Evolutionary conservation across 2,329 filamentous ascomycete genomes (phyloP).

Genomic region (Torrubiellomyces zombiae): DNA sequence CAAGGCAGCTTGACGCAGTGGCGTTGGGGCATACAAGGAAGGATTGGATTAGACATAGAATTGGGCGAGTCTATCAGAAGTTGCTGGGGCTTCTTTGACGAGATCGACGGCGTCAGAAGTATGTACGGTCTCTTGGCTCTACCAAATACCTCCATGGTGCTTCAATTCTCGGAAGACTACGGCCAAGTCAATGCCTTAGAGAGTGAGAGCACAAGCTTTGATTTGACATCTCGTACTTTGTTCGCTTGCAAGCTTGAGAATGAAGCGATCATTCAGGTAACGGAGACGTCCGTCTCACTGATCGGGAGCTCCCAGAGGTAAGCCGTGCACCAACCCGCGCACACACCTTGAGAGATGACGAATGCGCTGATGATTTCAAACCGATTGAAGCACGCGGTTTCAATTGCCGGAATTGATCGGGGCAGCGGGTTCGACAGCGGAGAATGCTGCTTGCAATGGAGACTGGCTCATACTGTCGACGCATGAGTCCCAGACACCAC

Average conservation of each 20-base stretch:
- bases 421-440: conserved; percentile 13
- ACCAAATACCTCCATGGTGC: conserved; percentile 28
- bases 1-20: conserved; percentile 52
- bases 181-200: conserved; percentile 25
- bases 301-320: conserved; percentile 20
- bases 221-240: conserved; percentile 35
- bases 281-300: conserved; percentile 28
- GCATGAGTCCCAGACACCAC: conserved; percentile 17
- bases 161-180: conserved; percentile 32
- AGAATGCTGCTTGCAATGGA: conserved; percentile 24
- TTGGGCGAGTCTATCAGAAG: conserved; percentile 30
- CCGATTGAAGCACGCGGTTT: conserved; percentile 16
- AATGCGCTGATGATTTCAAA: conserved; percentile 5
- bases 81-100: conserved; percentile 32
- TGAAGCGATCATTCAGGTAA: conserved; percentile 34
- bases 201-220: conserved; percentile 27
- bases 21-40: conserved; percentile 52
- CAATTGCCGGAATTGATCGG: conserved; percentile 16
- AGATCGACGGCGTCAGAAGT: conserved; percentile 6
- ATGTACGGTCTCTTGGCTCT: conserved; percentile 28
- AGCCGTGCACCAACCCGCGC: no score
- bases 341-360: no score
- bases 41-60: conserved; percentile 41
- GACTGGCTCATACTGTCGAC: conserved; percentile 26
- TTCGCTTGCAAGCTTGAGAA: conserved; percentile 20